Base-by-base conservation (phyloP, 208 protist genomes). In the Trypanosoma cruzi region DNA sequence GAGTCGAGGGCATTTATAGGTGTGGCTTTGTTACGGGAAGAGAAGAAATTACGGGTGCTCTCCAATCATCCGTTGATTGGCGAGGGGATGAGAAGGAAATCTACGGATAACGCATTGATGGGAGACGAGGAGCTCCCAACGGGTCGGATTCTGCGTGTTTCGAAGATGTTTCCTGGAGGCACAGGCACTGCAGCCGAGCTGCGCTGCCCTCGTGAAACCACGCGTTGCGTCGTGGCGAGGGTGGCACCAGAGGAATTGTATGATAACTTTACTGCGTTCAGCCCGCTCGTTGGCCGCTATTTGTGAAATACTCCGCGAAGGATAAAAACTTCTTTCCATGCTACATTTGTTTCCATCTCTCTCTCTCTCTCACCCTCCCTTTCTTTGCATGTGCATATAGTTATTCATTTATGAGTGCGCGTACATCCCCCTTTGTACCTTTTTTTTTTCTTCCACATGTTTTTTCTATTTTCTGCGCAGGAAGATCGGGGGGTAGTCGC, bases 101-200 rank as follows among this genome's bases (percentile, higher is more conserved):
- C n/a, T 48, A 26, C 3, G 14, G 14, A 22, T 1, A n/a, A 34
- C 26, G 40, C 40, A 16, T 44, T 16, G 11, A 14, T 20, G 20
- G 34, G 10, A 40, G 32, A 52, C 18, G 26, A 34, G 3, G 28
- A 5, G 20, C 34, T 55, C 36, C 36, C 57, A n/a, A 26, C 22
- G 24, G 7, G 31, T 40, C 70, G 70, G 8, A 36, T 75, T 14
- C 20, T 68, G 16, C 40, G 31, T 28, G 63, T 75, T 42, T 42
- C 62, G 5, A 75, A 75, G 32, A 34, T 54, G 40, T 75, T 61
- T 64, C 55, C 70, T 49, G 55, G 70, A 28, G 63, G 70, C 61
- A 57, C 44, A 2, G 63, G 70, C 10, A 32, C 32, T 63, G 57
- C 57, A 29, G 37, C 29, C 14, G 57, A 56, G 18, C 28, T 56